Base-by-base conservation (phyloP, 225 moss, liverwort and hornwort species). In the Pseudisothecium myosuroides region DNA sequence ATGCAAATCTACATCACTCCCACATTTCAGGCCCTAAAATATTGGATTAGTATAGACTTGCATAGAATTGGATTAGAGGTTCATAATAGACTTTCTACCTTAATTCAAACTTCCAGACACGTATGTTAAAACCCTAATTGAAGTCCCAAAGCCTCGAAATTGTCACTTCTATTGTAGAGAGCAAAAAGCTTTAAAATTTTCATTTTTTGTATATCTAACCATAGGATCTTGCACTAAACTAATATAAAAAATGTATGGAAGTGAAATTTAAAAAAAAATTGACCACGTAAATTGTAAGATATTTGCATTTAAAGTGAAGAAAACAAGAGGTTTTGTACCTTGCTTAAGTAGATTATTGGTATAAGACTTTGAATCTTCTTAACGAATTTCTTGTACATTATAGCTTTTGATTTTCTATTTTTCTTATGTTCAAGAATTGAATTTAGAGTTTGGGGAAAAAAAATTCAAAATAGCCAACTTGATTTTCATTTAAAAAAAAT, bases 71-170 rank as follows among this genome's bases (percentile, higher is more conserved):
- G 29, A 0, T 11, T 75, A 11, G 27, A 1, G 6, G 3, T 15
- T 1, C 0, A 27, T 14, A 17, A 45, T 74, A 4, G 11, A 2
- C 7, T 19, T 0, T 6, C 0, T 11, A 11, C 2, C 1, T 19
- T 4, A 8, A 8, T 0, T 7, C 12, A 76, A 76, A 52, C 5
- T 52, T 76, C 34, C 6, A 32, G 1, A 21, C 12, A 76, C 13
- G 0, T 50, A 76, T 7, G 4, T 49, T 19, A 7, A 19, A 34
- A 0, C 50, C 7, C 4, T 50, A 34, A 31, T 2, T 2, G 2
- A 49, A 76, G 12, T 50, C 1, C 2, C 0, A 32, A 50, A 2
- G 20, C 32, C 4, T 18, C 9, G 7, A 75, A 75, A 50, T 0
- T 13, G 0, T 0, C 49, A 49, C 19, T 49, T 31, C 7, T 49